phyloP scores from a whole-genome alignment of 768 basidiomycete genomes.

The Asterophora lycoperdoides region DNA sequence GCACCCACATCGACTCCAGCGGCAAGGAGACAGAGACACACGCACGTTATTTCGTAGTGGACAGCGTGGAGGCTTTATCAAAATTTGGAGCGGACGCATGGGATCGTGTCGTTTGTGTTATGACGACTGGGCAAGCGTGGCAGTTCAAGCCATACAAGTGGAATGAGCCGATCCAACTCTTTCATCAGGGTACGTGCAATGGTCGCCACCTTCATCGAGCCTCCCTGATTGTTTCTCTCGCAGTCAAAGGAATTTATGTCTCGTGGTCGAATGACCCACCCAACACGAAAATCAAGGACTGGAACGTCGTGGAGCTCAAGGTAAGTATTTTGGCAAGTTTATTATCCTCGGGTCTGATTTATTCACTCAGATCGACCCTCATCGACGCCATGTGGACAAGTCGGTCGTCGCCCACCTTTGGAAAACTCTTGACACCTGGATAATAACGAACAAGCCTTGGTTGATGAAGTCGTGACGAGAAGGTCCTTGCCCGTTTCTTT shows the following conservation, averaged over 20 bases:
- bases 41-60: slow-evolving; percentile 79
- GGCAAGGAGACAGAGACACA: slow-evolving; percentile 57
- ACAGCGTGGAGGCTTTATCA: slow-evolving; percentile 85
- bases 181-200: slow-evolving; percentile 75
- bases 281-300: slow-evolving; percentile 86
- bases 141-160: slow-evolving; percentile 97
- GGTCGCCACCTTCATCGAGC: neutral
- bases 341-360: neutral
- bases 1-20: slow-evolving; percentile 63
- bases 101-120: slow-evolving; percentile 96
- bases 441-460: slow-evolving; percentile 73
- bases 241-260: slow-evolving; percentile 94
- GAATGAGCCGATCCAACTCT: slow-evolving; percentile 87
- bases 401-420: slow-evolving; percentile 94
- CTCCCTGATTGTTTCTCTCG: neutral
- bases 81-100: slow-evolving; percentile 94
- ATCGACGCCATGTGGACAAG: slow-evolving; percentile 89
- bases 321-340: slow-evolving; percentile 32
- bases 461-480: slow-evolving; percentile 39
- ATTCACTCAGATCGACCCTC: slow-evolving; percentile 72
- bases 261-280: slow-evolving; percentile 92
- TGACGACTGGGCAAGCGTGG: slow-evolving; percentile 98
- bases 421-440: slow-evolving; percentile 88
- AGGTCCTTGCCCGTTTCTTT: no score
- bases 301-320: slow-evolving; percentile 96